Evolutionary conservation across 306 rosid species (phyloP).

Genomic region (Gleditsia sinensis): DNA sequence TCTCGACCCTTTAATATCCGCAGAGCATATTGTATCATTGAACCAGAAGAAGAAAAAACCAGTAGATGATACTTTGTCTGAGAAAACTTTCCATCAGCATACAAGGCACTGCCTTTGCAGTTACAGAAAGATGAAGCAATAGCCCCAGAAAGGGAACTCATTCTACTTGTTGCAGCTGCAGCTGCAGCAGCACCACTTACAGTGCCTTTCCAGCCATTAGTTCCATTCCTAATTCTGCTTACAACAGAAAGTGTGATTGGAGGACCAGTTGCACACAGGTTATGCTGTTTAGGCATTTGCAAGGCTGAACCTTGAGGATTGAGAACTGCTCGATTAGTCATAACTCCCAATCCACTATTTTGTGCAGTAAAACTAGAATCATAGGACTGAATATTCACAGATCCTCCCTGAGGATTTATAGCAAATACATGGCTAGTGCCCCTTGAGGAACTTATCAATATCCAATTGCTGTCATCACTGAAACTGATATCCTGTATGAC

Average conservation of each 20-base stretch:
- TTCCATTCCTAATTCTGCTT: constrained; percentile 82
- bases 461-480: constrained; percentile 96
- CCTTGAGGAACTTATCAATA: constrained; percentile 95
- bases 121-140: constrained; percentile 79
- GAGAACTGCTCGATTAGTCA: constrained; percentile 42
- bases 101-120: constrained; percentile 53
- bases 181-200: constrained; percentile 97
- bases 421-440: constrained; percentile 96
- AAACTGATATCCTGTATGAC: constrained; percentile 96
- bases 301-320: constrained; percentile 45
- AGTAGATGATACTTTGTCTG: constrained; percentile 68
- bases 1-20: constrained; percentile 54
- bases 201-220: constrained; percentile 85
- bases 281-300: constrained; percentile 58
- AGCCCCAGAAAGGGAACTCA: constrained; percentile 66
- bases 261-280: constrained; percentile 53
- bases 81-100: constrained; percentile 49
- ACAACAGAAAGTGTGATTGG: constrained; percentile 82
- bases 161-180: constrained; percentile 87
- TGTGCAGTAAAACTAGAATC: constrained; percentile 50
- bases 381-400: constrained; percentile 55
- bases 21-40: constrained; percentile 79
- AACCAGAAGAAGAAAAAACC: constrained; percentile 88
- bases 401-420: constrained; percentile 87
- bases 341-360: constrained; percentile 47